These are phyloP conservation scores for Pyrenochaeta sp. DNA, from an alignment of 2,329 filamentous ascomycete species.

Conservation along the genomic window DNA sequence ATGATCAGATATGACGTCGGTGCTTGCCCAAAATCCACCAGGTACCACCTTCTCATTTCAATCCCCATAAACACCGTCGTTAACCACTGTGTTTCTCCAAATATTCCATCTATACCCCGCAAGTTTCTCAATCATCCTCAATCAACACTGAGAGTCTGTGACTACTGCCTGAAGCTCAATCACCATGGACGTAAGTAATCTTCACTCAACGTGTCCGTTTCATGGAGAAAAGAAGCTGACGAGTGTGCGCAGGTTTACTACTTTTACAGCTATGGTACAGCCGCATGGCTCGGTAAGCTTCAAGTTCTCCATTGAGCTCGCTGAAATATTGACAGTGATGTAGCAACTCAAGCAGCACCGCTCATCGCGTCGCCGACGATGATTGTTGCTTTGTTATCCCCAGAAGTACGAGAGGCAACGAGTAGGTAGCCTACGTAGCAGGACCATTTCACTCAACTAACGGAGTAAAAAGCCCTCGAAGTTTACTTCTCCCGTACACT, in stretches of 20 bases:
- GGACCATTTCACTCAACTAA: neutral
- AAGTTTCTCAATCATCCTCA: neutral
- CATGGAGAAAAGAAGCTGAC: slow-evolving; percentile 19
- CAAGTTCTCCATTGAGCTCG: too few relatives aligned
- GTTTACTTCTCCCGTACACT: slow-evolving; percentile 77
- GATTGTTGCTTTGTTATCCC: slow-evolving; percentile 67
- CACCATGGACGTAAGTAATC: slow-evolving; percentile 14
- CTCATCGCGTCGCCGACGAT: slow-evolving; percentile 68
- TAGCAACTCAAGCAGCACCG: slow-evolving; percentile 57
- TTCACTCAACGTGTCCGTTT: neutral
- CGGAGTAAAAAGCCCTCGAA: slow-evolving; percentile 63
- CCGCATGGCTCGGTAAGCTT: slow-evolving; percentile 51
- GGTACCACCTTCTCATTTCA: slow-evolving; percentile 10
- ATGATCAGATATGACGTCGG: slow-evolving; percentile 15
- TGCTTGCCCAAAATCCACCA: slow-evolving; percentile 3
- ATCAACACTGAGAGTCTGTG: neutral
- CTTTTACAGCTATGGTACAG: slow-evolving; percentile 54
- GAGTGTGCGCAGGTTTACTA: slow-evolving; percentile 49
- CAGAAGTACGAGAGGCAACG: slow-evolving; percentile 64
- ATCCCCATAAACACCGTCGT: neutral
- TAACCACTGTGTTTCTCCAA: neutral
- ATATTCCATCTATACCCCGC: neutral
- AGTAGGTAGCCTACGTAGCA: slow-evolving; percentile 50
- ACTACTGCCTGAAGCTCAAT: neutral
- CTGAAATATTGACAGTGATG: slow-evolving; percentile 13